Evolutionary conservation across 2,329 filamentous ascomycete species (phyloP).

Genomic region (Fusarium neocosmosporiellum): DNA sequence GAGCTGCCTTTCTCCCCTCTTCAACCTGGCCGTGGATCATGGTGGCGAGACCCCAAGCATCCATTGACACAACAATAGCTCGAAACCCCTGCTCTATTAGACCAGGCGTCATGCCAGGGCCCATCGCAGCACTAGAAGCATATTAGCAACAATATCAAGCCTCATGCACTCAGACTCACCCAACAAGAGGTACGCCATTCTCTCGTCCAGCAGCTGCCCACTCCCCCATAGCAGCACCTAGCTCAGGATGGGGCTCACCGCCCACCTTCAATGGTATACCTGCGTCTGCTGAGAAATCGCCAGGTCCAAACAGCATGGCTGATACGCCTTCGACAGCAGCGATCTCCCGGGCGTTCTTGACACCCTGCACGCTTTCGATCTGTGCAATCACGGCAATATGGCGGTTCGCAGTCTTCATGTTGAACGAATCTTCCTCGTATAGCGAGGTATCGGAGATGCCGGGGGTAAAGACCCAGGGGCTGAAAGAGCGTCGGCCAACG

Average conservation of each 20-base stretch:
- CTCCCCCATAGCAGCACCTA: background rate
- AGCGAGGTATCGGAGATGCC: background rate
- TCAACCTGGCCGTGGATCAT: background rate
- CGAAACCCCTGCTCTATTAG: background rate
- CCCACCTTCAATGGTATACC: background rate
- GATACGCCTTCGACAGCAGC: background rate
- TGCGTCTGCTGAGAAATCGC: background rate
- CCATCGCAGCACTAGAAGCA: background rate
- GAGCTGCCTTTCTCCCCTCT: background rate
- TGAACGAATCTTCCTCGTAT: background rate
- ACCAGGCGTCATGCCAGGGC: background rate
- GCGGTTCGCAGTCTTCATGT: background rate
- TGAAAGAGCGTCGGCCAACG: background rate
- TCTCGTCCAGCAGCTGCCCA: background rate
- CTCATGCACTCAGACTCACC: background rate
- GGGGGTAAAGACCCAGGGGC: background rate
- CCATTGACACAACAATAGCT: background rate
- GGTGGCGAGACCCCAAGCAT: background rate
- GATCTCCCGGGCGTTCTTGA: background rate
- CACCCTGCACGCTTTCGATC: background rate
- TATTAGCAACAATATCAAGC: background rate
- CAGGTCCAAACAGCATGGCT: background rate
- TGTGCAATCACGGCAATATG: background rate
- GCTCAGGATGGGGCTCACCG: background rate
- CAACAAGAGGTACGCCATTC: background rate